These are phyloP conservation scores for Psidium guajava DNA, from an alignment of 345 rosid species.

Conservation along the genomic window DNA sequence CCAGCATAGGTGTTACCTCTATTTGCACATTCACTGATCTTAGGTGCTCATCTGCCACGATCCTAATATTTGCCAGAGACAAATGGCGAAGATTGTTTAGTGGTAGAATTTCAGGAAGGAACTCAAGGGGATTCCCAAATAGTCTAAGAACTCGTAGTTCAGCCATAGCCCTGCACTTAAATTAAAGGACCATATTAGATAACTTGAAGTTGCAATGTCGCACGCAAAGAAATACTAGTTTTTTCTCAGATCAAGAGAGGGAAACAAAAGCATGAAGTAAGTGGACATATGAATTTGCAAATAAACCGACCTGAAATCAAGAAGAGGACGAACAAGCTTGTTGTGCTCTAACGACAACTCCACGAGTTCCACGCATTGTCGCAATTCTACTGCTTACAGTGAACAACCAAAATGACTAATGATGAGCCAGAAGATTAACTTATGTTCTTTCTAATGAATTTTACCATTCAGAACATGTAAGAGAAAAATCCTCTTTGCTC, in stretches of 20 bases:
- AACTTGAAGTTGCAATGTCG: neutral
- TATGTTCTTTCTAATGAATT: neutral
- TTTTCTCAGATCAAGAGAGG: constrained; percentile 1
- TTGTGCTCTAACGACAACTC: constrained; percentile 94
- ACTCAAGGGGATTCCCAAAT: constrained; percentile 95
- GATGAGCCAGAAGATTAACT: neutral
- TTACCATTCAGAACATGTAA: neutral
- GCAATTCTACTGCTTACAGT: constrained; percentile 66
- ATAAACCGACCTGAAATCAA: constrained; percentile 86
- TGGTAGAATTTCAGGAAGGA: constrained; percentile 95
- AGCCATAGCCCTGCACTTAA: constrained; percentile 80
- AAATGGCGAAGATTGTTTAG: constrained; percentile 80
- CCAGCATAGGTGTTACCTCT: constrained; percentile 42
- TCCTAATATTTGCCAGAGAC: constrained; percentile 86
- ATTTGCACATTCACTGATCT: constrained; percentile 87
- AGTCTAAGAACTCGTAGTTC: constrained; percentile 76
- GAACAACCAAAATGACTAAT: constrained; percentile 12
- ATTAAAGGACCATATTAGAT: constrained; percentile 25
- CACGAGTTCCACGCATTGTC: constrained; percentile 71
- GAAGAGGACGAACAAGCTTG: constrained; percentile 92
- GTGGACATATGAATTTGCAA: neutral
- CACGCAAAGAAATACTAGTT: constrained; percentile 1
- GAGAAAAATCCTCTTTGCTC: constrained; percentile 9
- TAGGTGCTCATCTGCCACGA: constrained; percentile 83
- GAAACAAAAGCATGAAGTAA: constrained; percentile 1